phyloP scores from a whole-genome alignment of 768 basidiomycete genomes.

The Rhizopogon salebrosus region DNA sequence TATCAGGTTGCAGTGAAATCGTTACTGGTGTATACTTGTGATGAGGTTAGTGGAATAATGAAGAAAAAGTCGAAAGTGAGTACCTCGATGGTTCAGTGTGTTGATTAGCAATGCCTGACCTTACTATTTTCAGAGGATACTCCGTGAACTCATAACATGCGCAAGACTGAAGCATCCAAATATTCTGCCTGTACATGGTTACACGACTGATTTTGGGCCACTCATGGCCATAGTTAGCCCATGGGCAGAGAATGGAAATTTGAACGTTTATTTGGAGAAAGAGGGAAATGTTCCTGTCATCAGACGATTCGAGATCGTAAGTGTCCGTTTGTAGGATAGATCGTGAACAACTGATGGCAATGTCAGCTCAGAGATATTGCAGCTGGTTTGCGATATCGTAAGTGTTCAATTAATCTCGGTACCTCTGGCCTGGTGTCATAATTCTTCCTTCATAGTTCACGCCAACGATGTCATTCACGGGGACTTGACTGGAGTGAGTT shows the following conservation, averaged over 20 bases:
- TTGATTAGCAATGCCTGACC: too few species aligned
- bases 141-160: constrained; percentile 18
- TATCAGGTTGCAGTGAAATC: not conserved
- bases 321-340: not conserved
- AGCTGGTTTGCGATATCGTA: too few species aligned
- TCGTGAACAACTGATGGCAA: too few species aligned
- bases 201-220: constrained; percentile 14
- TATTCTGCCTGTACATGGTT: constrained; percentile 14
- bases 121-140: constrained; percentile 8
- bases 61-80: not conserved
- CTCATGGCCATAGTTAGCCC: constrained; percentile 18
- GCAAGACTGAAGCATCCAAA: constrained; percentile 14
- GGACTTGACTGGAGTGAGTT: too few species aligned
- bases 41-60: too few species aligned
- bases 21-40: not conserved
- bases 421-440: too few species aligned
- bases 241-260: constrained; percentile 12
- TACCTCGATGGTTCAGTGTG: too few species aligned
- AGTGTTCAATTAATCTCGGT: too few species aligned
- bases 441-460: too few species aligned
- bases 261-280: constrained; percentile 11
- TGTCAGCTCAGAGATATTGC: too few species aligned
- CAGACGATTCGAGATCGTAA: constrained; percentile 14
- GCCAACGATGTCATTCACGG: too few species aligned
- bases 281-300: not conserved